phyloP scores from a whole-genome alignment of 345 rosid species.

The Eucalyptus regnans region DNA sequence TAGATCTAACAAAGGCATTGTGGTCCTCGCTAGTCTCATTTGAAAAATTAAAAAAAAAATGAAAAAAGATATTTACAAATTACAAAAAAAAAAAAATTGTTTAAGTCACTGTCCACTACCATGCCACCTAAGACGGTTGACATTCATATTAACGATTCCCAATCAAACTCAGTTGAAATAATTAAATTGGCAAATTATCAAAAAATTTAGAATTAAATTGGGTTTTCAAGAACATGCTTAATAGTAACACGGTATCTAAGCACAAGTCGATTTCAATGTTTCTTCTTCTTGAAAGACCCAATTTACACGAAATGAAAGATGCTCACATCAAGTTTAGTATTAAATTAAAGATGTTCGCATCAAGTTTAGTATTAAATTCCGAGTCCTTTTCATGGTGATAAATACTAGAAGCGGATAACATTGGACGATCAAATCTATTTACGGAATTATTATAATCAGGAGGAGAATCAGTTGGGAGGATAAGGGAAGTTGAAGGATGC shows the following conservation, averaged over 20 bases:
- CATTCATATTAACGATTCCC: fast-evolving
- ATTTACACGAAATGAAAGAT: background rate
- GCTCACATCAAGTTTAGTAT: background rate
- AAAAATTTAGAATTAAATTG: background rate
- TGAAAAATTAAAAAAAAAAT: background rate
- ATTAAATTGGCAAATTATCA: background rate
- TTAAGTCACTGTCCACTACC: fast-evolving
- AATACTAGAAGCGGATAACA: background rate
- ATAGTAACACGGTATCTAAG: background rate
- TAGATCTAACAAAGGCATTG: background rate
- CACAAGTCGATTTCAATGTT: background rate
- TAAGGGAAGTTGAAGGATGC: background rate
- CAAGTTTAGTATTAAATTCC: background rate
- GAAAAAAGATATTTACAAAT: too few relatives aligned
- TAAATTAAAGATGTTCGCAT: background rate
- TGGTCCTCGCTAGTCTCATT: background rate
- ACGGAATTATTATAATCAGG: background rate
- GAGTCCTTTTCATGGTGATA: background rate
- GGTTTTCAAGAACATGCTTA: background rate
- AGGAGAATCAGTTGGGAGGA: background rate
- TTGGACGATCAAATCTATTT: background rate
- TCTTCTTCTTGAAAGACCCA: background rate
- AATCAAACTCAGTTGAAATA: fast-evolving
- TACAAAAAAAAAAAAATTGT: too few relatives aligned
- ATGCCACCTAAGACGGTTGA: fast-evolving